phyloP scores from a whole-genome alignment of 805 yeast genomes.

The Lipomyces oligophaga region DNA sequence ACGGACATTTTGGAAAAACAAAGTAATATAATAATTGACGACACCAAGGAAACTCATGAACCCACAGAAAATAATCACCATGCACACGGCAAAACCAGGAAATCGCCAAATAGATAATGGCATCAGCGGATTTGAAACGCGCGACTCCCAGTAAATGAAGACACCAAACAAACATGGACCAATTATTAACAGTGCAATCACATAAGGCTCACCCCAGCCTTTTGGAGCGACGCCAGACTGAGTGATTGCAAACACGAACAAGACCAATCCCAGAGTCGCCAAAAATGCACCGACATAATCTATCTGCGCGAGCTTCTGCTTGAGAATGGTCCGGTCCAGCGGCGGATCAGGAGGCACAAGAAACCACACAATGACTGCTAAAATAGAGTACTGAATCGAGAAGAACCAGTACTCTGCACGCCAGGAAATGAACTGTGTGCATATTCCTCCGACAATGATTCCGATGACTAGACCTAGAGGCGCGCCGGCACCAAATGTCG shows the following conservation, averaged over 20 bases:
- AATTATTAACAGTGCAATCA: slow-evolving; percentile 43
- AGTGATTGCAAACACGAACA: slow-evolving; percentile 46
- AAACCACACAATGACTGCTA: slow-evolving; percentile 31
- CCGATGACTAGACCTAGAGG: slow-evolving; percentile 48
- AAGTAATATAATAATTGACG: slow-evolving; percentile 40
- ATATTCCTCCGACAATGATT: slow-evolving; percentile 44
- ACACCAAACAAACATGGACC: slow-evolving; percentile 40
- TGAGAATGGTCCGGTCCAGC: slow-evolving; percentile 36
- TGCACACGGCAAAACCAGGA: slow-evolving; percentile 40
- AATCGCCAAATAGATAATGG: slow-evolving; percentile 45
- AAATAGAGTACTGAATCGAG: slow-evolving; percentile 39
- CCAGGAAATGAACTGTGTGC: slow-evolving; percentile 43
- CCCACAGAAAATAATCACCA: slow-evolving; percentile 39
- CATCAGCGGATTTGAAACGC: slow-evolving; percentile 44
- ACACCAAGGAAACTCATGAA: slow-evolving; percentile 47
- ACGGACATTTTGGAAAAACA: slow-evolving; percentile 44
- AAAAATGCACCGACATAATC: slow-evolving; percentile 47
- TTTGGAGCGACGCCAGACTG: slow-evolving; percentile 42
- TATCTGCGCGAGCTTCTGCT: slow-evolving; percentile 40
- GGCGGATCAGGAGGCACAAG: slow-evolving; percentile 40
- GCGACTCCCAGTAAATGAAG: slow-evolving; percentile 42
- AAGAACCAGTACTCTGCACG: slow-evolving; percentile 43
- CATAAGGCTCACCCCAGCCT: slow-evolving; percentile 48
- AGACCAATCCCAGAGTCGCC: slow-evolving; percentile 41
- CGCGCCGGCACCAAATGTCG: slow-evolving; percentile 47